Evolutionary conservation across 768 basidiomycete species (phyloP).

Genomic region (Rhodosporidiobolus sp.): DNA sequence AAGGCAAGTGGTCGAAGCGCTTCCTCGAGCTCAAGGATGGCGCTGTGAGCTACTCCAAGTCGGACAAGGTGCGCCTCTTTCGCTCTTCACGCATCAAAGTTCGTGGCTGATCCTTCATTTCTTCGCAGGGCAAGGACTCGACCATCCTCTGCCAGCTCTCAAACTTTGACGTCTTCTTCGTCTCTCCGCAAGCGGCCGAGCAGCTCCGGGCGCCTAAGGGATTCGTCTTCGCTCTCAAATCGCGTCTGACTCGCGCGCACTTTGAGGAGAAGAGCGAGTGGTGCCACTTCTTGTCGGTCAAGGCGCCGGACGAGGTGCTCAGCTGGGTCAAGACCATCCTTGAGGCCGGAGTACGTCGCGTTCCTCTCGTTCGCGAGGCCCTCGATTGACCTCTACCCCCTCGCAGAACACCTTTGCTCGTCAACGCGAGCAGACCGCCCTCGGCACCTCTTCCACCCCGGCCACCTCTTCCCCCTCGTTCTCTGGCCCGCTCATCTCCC

Average conservation of each 20-base stretch:
- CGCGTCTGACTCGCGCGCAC: slow-evolving; percentile 54
- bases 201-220: slow-evolving; percentile 74
- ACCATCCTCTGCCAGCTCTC: slow-evolving; percentile 75
- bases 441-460: not conserved
- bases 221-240: slow-evolving; percentile 81
- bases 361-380: not conserved
- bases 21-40: slow-evolving; percentile 85
- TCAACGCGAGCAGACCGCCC: slow-evolving; percentile 24
- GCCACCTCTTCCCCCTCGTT: not conserved
- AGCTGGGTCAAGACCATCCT: slow-evolving; percentile 77
- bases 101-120: slow-evolving; percentile 3
- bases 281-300: slow-evolving; percentile 77
- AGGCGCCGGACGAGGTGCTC: slow-evolving; percentile 63
- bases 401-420: slow-evolving; percentile 23
- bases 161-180: slow-evolving; percentile 80
- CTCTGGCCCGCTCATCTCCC: not conserved
- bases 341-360: slow-evolving; percentile 68
- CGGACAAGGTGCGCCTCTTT: slow-evolving; percentile 65
- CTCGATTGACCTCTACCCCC: not conserved
- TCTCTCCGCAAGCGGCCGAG: slow-evolving; percentile 58
- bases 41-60: slow-evolving; percentile 79
- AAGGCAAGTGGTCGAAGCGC: slow-evolving; percentile 92
- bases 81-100: not conserved
- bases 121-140: slow-evolving; percentile 76
- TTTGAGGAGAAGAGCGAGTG: slow-evolving; percentile 61